Base-by-base conservation (phyloP, 306 rosid genomes). In the Begonia peltatifolia region DNA sequence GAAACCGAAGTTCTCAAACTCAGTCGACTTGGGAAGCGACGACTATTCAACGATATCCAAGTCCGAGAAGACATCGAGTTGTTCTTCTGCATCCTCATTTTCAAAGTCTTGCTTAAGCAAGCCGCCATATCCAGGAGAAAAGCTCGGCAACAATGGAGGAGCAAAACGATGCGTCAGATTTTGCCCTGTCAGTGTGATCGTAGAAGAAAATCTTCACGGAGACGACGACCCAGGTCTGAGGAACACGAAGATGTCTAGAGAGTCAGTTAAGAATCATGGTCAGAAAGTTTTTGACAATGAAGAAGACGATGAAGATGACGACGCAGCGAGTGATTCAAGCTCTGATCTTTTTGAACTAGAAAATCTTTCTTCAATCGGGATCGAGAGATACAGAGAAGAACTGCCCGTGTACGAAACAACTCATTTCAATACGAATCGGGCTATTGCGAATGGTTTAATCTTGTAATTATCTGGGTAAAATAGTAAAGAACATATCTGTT, bases 291-390 rank as follows among this genome's bases (percentile, higher is more conserved):
- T 47, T 47, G 78, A 67, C 16, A 65, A 67, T 2, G 84, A 84
- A 2, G 63, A 56, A 0, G 73, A 67, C 0, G 75, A 70, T 0
- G 68, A 68, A 0, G 82, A 82, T 12, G 89, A 88, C 20, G 97
- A 90, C 48, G 84, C 57, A 9, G 74, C 60, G 35, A 90, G 99
- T 66, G 85, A 71, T 71, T 63, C 92, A 12, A 90, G 99, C 59
- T 86, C 99, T 60, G 99, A 90, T 81, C 87, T 90, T 4, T 90
- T 90, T 64, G 99, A 90, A 71, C 75, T 90, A 82, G 99, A 86
- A 67, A 80, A 77, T 78, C 74, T 86, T 10, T 85, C 95, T 2
- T 82, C 74, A 0, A 79, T 76, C 62, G 97, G 97, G 66, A 87
- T 85, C 64, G 88, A 81, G 55, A 78, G 90, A 82, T 90, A 80